These are phyloP conservation scores for Rhodotorula sp. DNA, from an alignment of 1,284 basidiomycete genomes.

Conservation along the genomic window DNA sequence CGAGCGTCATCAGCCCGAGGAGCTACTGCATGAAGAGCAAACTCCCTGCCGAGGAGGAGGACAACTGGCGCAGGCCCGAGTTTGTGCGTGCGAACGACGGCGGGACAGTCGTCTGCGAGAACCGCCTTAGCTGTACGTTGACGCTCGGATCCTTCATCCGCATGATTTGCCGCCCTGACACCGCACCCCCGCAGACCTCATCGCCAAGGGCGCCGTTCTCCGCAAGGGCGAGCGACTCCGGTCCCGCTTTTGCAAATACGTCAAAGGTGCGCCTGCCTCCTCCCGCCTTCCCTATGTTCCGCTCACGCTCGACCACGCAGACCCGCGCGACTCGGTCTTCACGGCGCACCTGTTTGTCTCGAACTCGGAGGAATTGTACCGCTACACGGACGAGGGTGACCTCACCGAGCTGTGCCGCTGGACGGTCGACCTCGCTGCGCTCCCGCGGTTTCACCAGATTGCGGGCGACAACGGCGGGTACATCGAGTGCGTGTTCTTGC, in stretches of 20 bases:
- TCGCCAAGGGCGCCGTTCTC: conserved; percentile 73
- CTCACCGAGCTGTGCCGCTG: conserved; percentile 66
- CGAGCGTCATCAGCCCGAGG: conserved; percentile 72
- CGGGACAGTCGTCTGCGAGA: conserved; percentile 73
- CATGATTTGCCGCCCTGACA: conserved; percentile 66
- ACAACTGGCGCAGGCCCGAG: conserved; percentile 59
- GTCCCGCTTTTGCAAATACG: conserved; percentile 73
- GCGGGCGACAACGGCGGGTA: conserved; percentile 54
- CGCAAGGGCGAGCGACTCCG: conserved; percentile 77
- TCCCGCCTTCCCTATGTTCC: background rate
- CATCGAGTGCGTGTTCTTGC: conserved; percentile 30
- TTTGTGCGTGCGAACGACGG: conserved; percentile 65
- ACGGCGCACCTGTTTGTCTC: conserved; percentile 74
- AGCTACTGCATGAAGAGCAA: conserved; percentile 86
- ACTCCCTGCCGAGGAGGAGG: conserved; percentile 74
- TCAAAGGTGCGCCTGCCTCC: conserved; percentile 58
- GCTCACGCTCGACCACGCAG: background rate
- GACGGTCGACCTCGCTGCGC: conserved; percentile 73
- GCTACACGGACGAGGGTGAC: conserved; percentile 34
- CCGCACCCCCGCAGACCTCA: conserved; percentile 60
- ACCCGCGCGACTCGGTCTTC: conserved; percentile 55
- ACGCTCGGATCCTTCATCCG: background rate
- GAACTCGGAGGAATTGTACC: conserved; percentile 52
- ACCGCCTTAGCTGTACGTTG: conserved; percentile 61
- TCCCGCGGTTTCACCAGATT: conserved; percentile 55